phyloP scores from a whole-genome alignment of 2,329 filamentous ascomycete species.

The Trichoderma endophyticum region DNA sequence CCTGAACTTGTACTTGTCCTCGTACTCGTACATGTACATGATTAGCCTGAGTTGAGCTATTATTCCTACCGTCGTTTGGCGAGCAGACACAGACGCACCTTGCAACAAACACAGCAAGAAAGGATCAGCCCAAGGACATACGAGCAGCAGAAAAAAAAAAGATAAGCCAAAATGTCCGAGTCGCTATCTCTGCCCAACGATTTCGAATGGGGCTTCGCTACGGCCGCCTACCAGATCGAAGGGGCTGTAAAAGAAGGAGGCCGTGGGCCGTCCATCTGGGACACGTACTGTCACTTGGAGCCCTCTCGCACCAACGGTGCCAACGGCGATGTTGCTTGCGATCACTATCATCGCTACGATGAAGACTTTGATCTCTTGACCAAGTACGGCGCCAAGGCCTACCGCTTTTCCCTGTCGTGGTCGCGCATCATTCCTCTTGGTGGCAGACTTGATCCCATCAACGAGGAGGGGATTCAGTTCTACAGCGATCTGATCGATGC shows the following conservation, averaged over 20 bases:
- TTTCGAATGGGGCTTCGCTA: constrained; percentile 43
- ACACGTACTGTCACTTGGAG: constrained; percentile 40
- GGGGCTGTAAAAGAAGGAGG: constrained; percentile 41
- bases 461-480: constrained; percentile 57
- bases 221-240: constrained; percentile 45
- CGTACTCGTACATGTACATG: neutral
- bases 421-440: constrained; percentile 63
- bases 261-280: constrained; percentile 44
- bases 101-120: neutral
- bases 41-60: constrained; percentile 16
- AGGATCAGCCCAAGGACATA: neutral
- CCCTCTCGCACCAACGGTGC: constrained; percentile 39
- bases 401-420: constrained; percentile 66
- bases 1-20: neutral
- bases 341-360: constrained; percentile 41
- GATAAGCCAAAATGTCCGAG: constrained; percentile 17
- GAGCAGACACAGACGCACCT: constrained; percentile 2
- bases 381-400: constrained; percentile 54
- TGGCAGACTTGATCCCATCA: constrained; percentile 59
- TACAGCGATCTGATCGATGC: constrained; percentile 60
- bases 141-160: neutral
- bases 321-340: constrained; percentile 47
- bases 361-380: constrained; percentile 60
- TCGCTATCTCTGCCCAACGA: constrained; percentile 30
- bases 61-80: neutral